Evolutionary conservation across 441 rosid species (phyloP), one percentile per base, ranked within the genome.

Genomic region (Bocquillonia castaneifolia): DNA sequence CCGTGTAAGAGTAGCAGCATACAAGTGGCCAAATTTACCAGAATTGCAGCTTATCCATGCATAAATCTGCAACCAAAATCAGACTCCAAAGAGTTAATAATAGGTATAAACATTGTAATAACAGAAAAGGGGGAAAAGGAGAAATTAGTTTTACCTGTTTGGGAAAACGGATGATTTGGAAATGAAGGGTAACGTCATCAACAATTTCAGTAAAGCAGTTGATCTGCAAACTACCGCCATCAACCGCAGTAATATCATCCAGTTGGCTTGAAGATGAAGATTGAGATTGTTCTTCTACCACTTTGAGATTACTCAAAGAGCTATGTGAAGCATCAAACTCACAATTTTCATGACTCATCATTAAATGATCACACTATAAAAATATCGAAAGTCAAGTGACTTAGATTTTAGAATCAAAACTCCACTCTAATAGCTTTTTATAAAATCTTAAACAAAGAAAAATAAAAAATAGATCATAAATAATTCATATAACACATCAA

Each of bases 11-110:
- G 96, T 91, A 69, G 99, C 95, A 31, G 96, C 99, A 69, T 89
- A 88, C 54, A 91, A 67, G 48, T 68, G 84, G 25, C 97, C 97
- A 22, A 93, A 79, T 64, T 87, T 93, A 17, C 87, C 59, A 64
- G 93, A 89, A 72, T 85, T 89, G 70, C 84, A 84, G 65, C 96
- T 89, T 22, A 91, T 70, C 97, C 98, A 91, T 26, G 91, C 93
- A 58, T 88, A 91, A 53, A 93, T 84, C 95, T 93, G 44, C 65
- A 39, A n/a, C 8, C 37, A 18, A 23, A 17, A 32, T 14, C n/a
- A n/a, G n/a, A n/a, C n/a, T 36, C 40, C 40, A 9, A 10, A 22
- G 36, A 4, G 28, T n/a, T 3, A 5, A 44, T 10, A 10, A 15
- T 7, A 26, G 3, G 44, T 8, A 17, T n/a, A 26, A 28, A 15